These are phyloP conservation scores for Candida mesenterica DNA, from an alignment of 1,139 yeast genomes.

Conservation along the genomic window DNA sequence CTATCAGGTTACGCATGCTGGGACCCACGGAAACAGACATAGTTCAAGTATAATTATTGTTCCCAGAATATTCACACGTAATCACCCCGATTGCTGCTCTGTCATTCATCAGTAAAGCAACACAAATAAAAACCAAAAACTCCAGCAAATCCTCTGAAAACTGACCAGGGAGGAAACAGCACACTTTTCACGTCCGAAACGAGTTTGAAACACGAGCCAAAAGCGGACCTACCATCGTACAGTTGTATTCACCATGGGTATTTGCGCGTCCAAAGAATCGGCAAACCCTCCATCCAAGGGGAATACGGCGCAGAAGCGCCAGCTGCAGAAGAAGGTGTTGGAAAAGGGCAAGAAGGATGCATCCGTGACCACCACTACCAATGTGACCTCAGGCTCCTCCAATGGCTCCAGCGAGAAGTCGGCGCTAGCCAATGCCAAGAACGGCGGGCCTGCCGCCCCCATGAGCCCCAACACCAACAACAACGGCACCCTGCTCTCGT, in stretches of 20 bases:
- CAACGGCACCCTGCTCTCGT: not conserved
- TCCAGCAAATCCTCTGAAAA: too few relatives aligned
- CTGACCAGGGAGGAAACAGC: too few relatives aligned
- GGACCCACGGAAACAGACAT: too few relatives aligned
- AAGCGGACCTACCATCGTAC: too few relatives aligned
- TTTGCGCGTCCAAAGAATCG: slow-evolving; percentile 28
- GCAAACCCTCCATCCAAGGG: not conserved
- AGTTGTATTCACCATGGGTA: slow-evolving; percentile 31
- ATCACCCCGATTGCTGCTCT: too few relatives aligned
- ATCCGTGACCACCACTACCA: slow-evolving; percentile 13
- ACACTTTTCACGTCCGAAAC: too few relatives aligned
- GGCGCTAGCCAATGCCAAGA: slow-evolving; percentile 2
- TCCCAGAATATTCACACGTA: too few relatives aligned
- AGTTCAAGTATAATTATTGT: too few relatives aligned
- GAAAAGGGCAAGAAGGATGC: slow-evolving; percentile 13
- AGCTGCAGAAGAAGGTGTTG: slow-evolving; percentile 12
- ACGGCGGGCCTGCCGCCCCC: slow-evolving; percentile 3
- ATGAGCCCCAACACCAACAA: slow-evolving; percentile 5
- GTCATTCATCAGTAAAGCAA: too few relatives aligned
- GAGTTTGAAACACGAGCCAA: too few relatives aligned
- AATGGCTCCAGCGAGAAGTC: slow-evolving; percentile 6
- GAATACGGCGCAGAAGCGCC: slow-evolving; percentile 11
- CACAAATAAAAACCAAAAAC: too few relatives aligned
- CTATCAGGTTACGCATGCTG: too few relatives aligned
- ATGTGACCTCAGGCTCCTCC: slow-evolving; percentile 9